Evolutionary conservation across 2,329 filamentous ascomycete genomes (phyloP).

Genomic region (Cladorrhinum sp.): DNA sequence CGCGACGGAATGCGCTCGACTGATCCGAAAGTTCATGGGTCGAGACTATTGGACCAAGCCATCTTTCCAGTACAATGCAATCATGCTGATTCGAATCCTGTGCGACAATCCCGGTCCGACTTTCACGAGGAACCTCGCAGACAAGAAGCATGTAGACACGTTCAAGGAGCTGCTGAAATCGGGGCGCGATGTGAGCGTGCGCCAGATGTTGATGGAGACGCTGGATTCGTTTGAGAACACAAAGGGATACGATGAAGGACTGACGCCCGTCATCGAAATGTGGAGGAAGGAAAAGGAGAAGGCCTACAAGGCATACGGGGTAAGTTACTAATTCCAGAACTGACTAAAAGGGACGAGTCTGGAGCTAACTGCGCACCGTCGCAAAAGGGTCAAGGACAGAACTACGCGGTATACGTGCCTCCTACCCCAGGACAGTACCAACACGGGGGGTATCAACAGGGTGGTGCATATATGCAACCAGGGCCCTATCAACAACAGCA

Average conservation of each 20-base stretch:
- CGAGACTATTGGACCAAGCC: slow-evolving; percentile 64
- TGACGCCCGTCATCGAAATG: slow-evolving; percentile 73
- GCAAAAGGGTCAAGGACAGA: slow-evolving; percentile 16
- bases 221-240: slow-evolving; percentile 72
- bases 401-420: slow-evolving; percentile 42
- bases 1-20: slow-evolving; percentile 73
- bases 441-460: neutral
- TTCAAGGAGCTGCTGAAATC: slow-evolving; percentile 72
- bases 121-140: slow-evolving; percentile 89
- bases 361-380: neutral
- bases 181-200: slow-evolving; percentile 70
- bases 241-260: slow-evolving; percentile 70
- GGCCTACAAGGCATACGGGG: slow-evolving; percentile 50
- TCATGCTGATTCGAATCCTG: slow-evolving; percentile 93
- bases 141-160: slow-evolving; percentile 76
- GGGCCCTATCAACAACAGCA: slow-evolving; percentile 48
- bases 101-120: slow-evolving; percentile 85
- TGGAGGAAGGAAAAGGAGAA: slow-evolving; percentile 84
- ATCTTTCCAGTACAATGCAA: slow-evolving; percentile 86
- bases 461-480: slow-evolving; percentile 32
- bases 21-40: slow-evolving; percentile 78
- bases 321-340: slow-evolving; percentile 38
- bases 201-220: slow-evolving; percentile 84
- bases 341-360: neutral
- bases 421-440: slow-evolving; percentile 28